Evolutionary conservation across 805 yeast species (phyloP), one percentile per base, ranked within the genome.

Genomic region (Starmera quercuum): DNA sequence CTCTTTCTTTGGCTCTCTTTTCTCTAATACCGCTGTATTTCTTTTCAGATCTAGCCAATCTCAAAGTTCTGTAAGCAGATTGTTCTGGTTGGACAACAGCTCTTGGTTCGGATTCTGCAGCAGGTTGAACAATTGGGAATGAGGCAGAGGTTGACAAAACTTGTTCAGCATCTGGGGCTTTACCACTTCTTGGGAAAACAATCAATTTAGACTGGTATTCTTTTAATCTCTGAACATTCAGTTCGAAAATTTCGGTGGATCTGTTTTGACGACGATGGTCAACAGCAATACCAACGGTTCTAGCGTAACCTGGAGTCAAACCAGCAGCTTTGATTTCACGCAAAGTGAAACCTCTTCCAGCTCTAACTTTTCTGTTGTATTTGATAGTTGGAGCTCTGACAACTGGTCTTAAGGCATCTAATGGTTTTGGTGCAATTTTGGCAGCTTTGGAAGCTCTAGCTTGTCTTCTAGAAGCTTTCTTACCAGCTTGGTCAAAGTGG

Each of bases 401-500:
- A 59, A 90, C 75, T 57, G 98, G 98, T 77, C 97, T 84, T 65
- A 92, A 79, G 53, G 79, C 68, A 67, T 92, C 98, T 65, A 92
- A 73, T 60, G 98, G 98, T 66, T 84, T 88, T 74, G 98, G 98
- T 61, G 98, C 97, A 58, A 82, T 71, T 66, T 73, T 73, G 59
- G 96, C 95, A 58, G 96, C 95, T 77, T 83, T 88, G 59, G 81
- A 60, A 64, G 84, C 82, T 75, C 98, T 86, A 54, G 95, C 83
- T 54, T 73, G 75, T 76, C 98, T 83, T 82, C 98, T 87, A 51
- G 95, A 80, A 63, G 73, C 87, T 82, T 92, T 92, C 82, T 90
- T 87, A 70, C 98, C 98, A 64, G 98, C 96, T 79, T 92, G 98
- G 90, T 92, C 97, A 67, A 92, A 83, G 87, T 94, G 98, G 62